Conservation (phyloP, 176 grass and related monocot species). For the Oryza officinalis region DNA sequence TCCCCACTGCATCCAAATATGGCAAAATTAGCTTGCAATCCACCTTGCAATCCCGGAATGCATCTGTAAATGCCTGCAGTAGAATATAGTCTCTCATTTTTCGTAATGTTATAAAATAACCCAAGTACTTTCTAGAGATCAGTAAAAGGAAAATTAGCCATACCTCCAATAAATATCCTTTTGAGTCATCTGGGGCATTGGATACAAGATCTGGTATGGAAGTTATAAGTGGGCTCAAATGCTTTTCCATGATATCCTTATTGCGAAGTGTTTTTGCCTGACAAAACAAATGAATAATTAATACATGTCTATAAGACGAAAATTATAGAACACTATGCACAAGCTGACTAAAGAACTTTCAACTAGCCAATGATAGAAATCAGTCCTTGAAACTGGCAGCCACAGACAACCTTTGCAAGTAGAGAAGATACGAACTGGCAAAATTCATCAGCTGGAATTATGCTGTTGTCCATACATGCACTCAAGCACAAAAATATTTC, state of each 20-base stretch:
- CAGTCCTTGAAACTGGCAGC: background rate
- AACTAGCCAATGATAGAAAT: constrained; percentile 1
- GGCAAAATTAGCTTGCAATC: constrained; percentile 66
- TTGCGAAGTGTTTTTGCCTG: constrained; percentile 49
- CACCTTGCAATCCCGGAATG: constrained; percentile 66
- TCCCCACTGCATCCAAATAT: constrained; percentile 56
- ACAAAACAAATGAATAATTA: background rate
- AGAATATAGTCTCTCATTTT: constrained; percentile 33
- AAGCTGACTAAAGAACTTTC: background rate
- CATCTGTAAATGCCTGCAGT: constrained; percentile 74
- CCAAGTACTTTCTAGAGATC: background rate
- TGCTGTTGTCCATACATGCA: constrained; percentile 46
- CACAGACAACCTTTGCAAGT: constrained; percentile 45
- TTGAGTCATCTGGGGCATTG: constrained; percentile 46
- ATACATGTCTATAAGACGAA: constrained; percentile 18
- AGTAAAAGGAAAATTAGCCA: constrained; percentile 30
- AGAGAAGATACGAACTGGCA: constrained; percentile 62
- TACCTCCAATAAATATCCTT: constrained; percentile 67
- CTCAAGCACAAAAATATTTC: constrained; percentile 67
- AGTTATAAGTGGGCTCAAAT: constrained; percentile 58
- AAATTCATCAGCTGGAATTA: constrained; percentile 55
- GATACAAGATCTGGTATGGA: constrained; percentile 53
- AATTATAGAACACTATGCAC: background rate
- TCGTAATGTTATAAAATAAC: constrained; percentile 29
- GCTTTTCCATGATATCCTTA: constrained; percentile 62